Percentiles rank a stretch among this genome's conserved stretches.
phyloP scores from a whole-genome alignment of 805 yeast genomes.

The Pichia phayaonensis region DNA sequence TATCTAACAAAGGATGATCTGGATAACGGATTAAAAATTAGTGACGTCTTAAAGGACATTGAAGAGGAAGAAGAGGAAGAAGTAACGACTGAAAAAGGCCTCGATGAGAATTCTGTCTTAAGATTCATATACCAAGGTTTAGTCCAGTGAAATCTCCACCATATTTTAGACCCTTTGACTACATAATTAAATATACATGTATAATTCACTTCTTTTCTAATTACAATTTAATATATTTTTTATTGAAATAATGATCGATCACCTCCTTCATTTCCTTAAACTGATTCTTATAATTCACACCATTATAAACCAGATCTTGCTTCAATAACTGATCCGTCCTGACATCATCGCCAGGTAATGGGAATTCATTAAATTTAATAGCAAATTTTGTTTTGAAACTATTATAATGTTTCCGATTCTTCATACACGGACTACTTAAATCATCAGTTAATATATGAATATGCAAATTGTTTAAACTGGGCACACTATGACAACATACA shows the following conservation, averaged over 20 bases:
- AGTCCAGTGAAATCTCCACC: conserved; percentile 11
- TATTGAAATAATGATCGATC: conserved; percentile 30
- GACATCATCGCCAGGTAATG: conserved; percentile 35
- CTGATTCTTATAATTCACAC: conserved; percentile 32
- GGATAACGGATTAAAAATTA: conserved; percentile 21
- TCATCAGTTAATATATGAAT: conserved; percentile 67
- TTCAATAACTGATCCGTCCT: conserved; percentile 31
- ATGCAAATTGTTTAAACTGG: conserved; percentile 64
- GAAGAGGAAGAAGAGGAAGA: background rate
- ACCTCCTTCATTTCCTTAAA: conserved; percentile 38
- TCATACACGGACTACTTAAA: conserved; percentile 45
- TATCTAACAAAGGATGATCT: conserved; percentile 46
- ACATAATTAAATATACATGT: background rate
- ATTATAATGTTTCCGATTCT: conserved; percentile 59
- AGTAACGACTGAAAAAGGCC: background rate
- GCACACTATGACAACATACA: conserved; percentile 63
- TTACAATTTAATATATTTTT: background rate
- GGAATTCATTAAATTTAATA: conserved; percentile 44
- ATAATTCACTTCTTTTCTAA: background rate
- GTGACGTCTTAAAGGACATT: conserved; percentile 12
- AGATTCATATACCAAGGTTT: conserved; percentile 38
- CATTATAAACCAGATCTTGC: conserved; percentile 34
- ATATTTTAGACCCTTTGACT: background rate
- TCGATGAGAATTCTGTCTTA: conserved; percentile 32
- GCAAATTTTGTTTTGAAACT: conserved; percentile 65